Conservation (phyloP, 176 grass and related monocot species). For the Zea mays region Zm-B73-REFERENCE-NAM-5.0 NC_050101.1:87565001-87565500, state of each 20-base stretch:
- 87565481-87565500: no score
- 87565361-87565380: background rate
- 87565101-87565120: no score
- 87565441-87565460: no score
- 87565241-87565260: background rate
- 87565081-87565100: no score
- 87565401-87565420: background rate
- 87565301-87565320: background rate
- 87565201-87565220: background rate
- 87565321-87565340: background rate
- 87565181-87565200: background rate
- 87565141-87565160: constrained; percentile 20
- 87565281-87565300: background rate
- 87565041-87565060: no score
- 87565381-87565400: background rate
- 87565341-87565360: background rate
- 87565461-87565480: no score
- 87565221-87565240: constrained; percentile 19
- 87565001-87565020: no score
- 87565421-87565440: background rate
- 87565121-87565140: background rate
- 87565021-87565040: no score
- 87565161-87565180: background rate
- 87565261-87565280: background rate
- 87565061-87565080: no score